Percentiles rank a stretch among this genome's conserved stretches.
These are phyloP conservation scores for Ophiobolus disseminans DNA, from an alignment of 2,329 filamentous ascomycete species.

Conservation along the genomic window DNA sequence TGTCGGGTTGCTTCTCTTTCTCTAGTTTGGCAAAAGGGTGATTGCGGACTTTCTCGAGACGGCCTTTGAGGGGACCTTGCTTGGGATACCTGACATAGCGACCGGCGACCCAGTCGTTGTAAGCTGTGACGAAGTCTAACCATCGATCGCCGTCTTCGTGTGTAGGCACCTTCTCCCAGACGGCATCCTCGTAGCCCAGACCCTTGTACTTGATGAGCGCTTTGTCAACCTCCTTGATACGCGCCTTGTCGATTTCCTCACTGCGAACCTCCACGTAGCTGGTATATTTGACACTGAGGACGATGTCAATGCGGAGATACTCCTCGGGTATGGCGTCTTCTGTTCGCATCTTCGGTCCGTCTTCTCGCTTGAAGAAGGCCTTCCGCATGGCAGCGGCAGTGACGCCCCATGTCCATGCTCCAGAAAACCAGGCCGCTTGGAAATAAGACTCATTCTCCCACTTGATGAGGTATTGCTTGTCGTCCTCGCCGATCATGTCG, in stretches of 20 bases:
- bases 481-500: conserved; percentile 70
- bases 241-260: conserved; percentile 73
- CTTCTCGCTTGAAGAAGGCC: conserved; percentile 76
- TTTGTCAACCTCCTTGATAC: conserved; percentile 74
- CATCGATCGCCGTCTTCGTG: conserved; percentile 72
- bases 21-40: conserved; percentile 72
- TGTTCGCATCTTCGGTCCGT: conserved; percentile 71
- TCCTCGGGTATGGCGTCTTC: conserved; percentile 88
- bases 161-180: conserved; percentile 84
- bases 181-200: conserved; percentile 85
- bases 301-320: conserved; percentile 82
- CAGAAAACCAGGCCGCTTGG: conserved; percentile 85
- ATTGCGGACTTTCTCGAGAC: conserved; percentile 71
- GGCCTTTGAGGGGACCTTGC: conserved; percentile 65
- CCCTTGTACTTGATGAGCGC: conserved; percentile 92
- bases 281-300: conserved; percentile 80
- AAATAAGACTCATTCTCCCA: conserved; percentile 84
- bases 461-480: conserved; percentile 92
- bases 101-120: conserved; percentile 83
- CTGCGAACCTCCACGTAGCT: conserved; percentile 65
- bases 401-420: conserved; percentile 84
- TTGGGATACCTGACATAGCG: conserved; percentile 72
- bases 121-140: conserved; percentile 81
- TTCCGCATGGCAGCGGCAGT: conserved; percentile 69
- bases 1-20: conserved; percentile 73